Conservation (phyloP, 139 green algal species). For the Chlamydomonas incerta region DNA sequence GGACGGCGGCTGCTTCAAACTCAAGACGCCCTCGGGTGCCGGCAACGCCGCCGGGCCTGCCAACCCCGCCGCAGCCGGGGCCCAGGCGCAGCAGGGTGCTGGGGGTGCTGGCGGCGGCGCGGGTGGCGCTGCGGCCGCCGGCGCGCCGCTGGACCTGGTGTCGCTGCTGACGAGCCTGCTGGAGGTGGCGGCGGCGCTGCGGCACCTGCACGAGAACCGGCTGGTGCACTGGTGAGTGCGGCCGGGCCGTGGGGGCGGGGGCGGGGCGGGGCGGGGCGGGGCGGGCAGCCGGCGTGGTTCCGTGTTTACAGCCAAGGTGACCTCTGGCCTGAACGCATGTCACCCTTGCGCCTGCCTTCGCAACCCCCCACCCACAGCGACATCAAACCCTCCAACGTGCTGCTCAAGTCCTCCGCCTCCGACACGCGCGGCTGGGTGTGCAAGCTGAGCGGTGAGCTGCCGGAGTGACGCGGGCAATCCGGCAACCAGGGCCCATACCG, state of each 20-base stretch:
- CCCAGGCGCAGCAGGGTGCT: no score
- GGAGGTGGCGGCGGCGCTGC: slow-evolving; percentile 25
- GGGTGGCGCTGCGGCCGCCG: background rate
- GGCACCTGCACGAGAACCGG: slow-evolving; percentile 21
- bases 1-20: background rate
- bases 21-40: background rate
- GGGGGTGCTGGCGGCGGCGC: no score
- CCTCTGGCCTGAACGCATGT: no score
- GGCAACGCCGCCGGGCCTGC: no score
- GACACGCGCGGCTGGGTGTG: slow-evolving; percentile 33
- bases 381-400: slow-evolving; percentile 76
- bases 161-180: slow-evolving; percentile 15
- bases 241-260: no score
- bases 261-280: no score
- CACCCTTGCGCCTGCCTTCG: no score
- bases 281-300: no score
- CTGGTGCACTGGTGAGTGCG: slow-evolving; percentile 3
- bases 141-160: background rate
- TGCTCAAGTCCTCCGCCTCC: slow-evolving; percentile 49
- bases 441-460: slow-evolving; percentile 53
- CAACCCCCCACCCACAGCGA: slow-evolving; percentile 24
- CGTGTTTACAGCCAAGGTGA: no score
- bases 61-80: no score
- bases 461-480: no score
- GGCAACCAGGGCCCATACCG: no score